These are phyloP conservation scores for Sugiyamaella marilandica DNA, from an alignment of 805 yeast genomes.

Conservation along the genomic window DNA sequence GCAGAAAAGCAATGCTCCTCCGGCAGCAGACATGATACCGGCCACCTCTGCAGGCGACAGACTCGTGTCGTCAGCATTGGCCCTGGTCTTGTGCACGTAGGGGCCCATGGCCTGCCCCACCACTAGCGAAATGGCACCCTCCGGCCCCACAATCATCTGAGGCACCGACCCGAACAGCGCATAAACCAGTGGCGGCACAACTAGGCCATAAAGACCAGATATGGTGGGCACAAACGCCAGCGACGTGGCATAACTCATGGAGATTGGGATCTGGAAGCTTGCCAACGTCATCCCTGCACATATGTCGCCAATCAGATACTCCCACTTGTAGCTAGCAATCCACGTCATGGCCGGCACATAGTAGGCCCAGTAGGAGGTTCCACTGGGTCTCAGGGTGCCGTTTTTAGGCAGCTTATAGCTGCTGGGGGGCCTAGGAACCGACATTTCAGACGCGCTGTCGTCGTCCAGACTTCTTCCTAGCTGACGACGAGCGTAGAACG, in stretches of 20 bases:
- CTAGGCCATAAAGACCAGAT: slow-evolving; percentile 71
- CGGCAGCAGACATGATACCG: slow-evolving; percentile 63
- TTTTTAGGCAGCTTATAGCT: slow-evolving; percentile 1
- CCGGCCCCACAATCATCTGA: slow-evolving; percentile 86
- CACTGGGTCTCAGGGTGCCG: not conserved
- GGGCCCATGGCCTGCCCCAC: slow-evolving; percentile 74
- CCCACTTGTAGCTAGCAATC: slow-evolving; percentile 41
- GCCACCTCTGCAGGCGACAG: slow-evolving; percentile 52
- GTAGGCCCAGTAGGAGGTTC: slow-evolving; percentile 38
- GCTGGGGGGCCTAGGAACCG: not conserved
- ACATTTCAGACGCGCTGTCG: not conserved
- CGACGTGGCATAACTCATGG: slow-evolving; percentile 77
- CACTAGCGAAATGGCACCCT: slow-evolving; percentile 78
- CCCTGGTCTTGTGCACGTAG: slow-evolving; percentile 29
- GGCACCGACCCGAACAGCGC: slow-evolving; percentile 81
- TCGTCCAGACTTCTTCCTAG: not conserved
- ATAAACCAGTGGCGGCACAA: slow-evolving; percentile 74
- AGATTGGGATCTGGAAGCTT: slow-evolving; percentile 85
- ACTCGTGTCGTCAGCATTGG: slow-evolving; percentile 7
- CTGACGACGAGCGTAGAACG: slow-evolving; percentile 1
- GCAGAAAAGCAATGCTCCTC: slow-evolving; percentile 67
- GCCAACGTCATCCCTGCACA: slow-evolving; percentile 85
- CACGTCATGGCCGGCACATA: slow-evolving; percentile 55
- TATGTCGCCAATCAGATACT: slow-evolving; percentile 52
- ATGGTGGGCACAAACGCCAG: slow-evolving; percentile 79